Conservation (phyloP, 139 green algal genomes). For the Eudorina sp. region DNA sequence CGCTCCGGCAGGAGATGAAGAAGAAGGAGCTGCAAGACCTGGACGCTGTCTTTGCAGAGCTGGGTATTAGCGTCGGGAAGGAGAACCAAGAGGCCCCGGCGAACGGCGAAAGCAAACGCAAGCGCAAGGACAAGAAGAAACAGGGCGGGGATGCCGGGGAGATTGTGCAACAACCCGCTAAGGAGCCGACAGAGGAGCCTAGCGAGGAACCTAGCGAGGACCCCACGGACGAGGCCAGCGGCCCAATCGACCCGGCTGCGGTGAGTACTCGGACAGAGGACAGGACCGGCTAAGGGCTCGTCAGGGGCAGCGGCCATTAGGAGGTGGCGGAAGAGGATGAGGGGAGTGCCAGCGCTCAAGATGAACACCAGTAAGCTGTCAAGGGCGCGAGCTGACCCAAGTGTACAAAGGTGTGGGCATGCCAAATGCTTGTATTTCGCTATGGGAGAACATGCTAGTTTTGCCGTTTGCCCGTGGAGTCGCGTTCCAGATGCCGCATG, state of each 20-base stretch:
- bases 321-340: too few relatives aligned
- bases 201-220: slow-evolving; percentile 46
- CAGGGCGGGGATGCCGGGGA: background rate
- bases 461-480: too few relatives aligned
- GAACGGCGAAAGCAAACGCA: slow-evolving; percentile 56
- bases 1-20: slow-evolving; percentile 68
- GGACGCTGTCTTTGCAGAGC: slow-evolving; percentile 71
- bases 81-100: background rate
- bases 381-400: too few relatives aligned
- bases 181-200: slow-evolving; percentile 23
- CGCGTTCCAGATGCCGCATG: too few relatives aligned
- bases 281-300: too few relatives aligned
- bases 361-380: too few relatives aligned
- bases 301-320: too few relatives aligned
- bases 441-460: too few relatives aligned
- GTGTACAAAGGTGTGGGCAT: too few relatives aligned
- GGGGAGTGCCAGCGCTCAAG: too few relatives aligned
- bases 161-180: slow-evolving; percentile 5
- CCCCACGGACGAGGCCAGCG: slow-evolving; percentile 25
- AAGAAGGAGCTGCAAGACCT: slow-evolving; percentile 83
- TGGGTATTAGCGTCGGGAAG: slow-evolving; percentile 64
- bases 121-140: slow-evolving; percentile 71
- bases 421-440: too few relatives aligned
- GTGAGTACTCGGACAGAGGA: slow-evolving; percentile 42
- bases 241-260: slow-evolving; percentile 62